Conservation (phyloP, 441 rosid species). For the Populus hybrid region DNA sequence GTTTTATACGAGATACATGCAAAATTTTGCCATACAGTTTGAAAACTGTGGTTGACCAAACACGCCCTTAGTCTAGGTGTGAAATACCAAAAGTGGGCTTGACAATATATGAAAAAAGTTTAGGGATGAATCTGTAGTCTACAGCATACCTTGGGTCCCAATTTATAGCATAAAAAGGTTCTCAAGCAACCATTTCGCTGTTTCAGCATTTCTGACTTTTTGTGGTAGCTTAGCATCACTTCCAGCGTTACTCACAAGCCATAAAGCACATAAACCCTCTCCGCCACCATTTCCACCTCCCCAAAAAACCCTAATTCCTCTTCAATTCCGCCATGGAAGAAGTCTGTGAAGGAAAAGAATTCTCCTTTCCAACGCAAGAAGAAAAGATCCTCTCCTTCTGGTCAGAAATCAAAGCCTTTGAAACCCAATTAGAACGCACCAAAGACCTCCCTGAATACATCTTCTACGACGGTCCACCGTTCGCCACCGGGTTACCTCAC, state of each 20-base stretch:
- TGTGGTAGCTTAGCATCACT: not conserved
- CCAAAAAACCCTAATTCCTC: not conserved
- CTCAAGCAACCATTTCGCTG: not conserved
- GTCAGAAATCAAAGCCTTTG: constrained; percentile 68
- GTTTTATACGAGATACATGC: no score
- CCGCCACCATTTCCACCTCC: not conserved
- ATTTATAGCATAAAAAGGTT: not conserved
- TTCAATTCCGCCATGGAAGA: constrained; percentile 52
- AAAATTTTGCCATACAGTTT: no score
- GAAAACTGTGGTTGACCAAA: no score
- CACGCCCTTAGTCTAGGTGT: no score
- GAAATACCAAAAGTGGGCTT: no score
- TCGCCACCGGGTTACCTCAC: constrained; percentile 96
- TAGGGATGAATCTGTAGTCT: not conserved
- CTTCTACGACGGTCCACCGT: constrained; percentile 97
- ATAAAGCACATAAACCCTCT: not conserved
- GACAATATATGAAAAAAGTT: not conserved
- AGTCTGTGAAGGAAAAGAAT: constrained; percentile 83
- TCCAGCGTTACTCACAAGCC: not conserved
- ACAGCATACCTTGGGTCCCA: no score
- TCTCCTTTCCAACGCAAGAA: constrained; percentile 75
- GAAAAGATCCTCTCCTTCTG: constrained; percentile 58
- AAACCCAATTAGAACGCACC: constrained; percentile 62
- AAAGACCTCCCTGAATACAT: constrained; percentile 63
- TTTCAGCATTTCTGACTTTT: not conserved